Evolutionary conservation across 768 basidiomycete genomes (phyloP).

Genomic region (Dacryopinax primogenitus): DNA sequence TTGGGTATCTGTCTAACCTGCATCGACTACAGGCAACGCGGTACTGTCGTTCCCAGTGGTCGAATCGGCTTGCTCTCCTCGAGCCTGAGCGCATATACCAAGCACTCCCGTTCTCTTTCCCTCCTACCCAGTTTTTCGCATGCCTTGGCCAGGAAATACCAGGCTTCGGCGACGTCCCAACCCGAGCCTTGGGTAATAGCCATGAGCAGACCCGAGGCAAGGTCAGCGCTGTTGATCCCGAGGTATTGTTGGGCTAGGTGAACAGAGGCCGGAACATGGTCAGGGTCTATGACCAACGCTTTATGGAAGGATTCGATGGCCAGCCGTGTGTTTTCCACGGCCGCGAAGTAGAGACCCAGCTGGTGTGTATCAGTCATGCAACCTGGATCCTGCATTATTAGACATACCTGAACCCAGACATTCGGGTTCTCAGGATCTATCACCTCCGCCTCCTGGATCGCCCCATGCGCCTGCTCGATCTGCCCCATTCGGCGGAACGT

Average conservation of each 20-base stretch:
- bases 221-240: constrained; percentile 45
- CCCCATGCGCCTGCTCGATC: constrained; percentile 76
- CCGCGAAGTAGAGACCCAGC: constrained; percentile 63
- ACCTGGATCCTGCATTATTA: background rate
- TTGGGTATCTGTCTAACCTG: background rate
- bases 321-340: constrained; percentile 41
- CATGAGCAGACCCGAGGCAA: constrained; percentile 69
- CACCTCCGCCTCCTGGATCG: constrained; percentile 91
- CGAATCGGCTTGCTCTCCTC: constrained; percentile 29
- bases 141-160: constrained; percentile 81
- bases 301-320: constrained; percentile 74
- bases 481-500: constrained; percentile 84
- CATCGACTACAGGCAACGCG: constrained; percentile 19
- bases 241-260: constrained; percentile 71
- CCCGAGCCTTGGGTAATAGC: constrained; percentile 65
- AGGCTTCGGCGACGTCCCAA: constrained; percentile 89
- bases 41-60: constrained; percentile 20
- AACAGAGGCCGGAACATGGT: constrained; percentile 63
- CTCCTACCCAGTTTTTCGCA: constrained; percentile 61
- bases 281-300: constrained; percentile 72
- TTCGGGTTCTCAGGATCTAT: constrained; percentile 72
- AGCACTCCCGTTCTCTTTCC: constrained; percentile 60
- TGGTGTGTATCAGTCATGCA: constrained; percentile 23
- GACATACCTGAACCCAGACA: constrained; percentile 85
- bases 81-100: constrained; percentile 48